A percentile compares a stretch with the other conserved stretches of the same genome.
Conservation (phyloP, 257 asterid species). For the Thymus mandschuricus region DNA sequence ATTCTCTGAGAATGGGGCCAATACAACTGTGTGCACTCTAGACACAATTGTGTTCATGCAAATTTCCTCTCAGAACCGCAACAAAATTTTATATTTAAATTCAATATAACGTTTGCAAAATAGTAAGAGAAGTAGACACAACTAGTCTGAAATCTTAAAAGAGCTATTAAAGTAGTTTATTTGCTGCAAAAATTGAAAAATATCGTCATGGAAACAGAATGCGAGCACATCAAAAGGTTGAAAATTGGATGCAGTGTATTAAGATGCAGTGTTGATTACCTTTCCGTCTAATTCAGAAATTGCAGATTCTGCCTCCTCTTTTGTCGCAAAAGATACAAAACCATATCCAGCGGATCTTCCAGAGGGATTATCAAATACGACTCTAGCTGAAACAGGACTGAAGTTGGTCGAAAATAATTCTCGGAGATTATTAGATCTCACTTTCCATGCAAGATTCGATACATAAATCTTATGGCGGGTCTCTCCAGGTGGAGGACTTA, state of each 20-base stretch:
- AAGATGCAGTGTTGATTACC: constrained; percentile 43
- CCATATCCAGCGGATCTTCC: constrained; percentile 91
- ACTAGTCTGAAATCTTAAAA: not conserved
- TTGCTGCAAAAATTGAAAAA: constrained; percentile 1
- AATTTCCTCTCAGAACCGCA: not conserved
- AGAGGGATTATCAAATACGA: constrained; percentile 68
- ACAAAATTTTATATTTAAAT: not conserved
- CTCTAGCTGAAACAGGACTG: constrained; percentile 72
- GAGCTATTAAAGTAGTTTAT: constrained; percentile 6
- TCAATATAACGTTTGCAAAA: not conserved
- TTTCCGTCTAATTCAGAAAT: constrained; percentile 61
- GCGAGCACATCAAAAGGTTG: not conserved
- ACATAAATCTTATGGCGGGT: constrained; percentile 58
- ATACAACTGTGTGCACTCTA: not conserved
- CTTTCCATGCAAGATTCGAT: constrained; percentile 92
- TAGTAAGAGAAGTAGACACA: not conserved
- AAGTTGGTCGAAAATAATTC: constrained; percentile 62
- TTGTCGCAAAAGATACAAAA: constrained; percentile 75
- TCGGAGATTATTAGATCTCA: constrained; percentile 73
- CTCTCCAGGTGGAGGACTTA: constrained; percentile 46
- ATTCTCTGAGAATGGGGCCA: not conserved
- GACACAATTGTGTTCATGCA: not conserved
- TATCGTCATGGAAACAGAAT: constrained; percentile 3
- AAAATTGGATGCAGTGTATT: not conserved
- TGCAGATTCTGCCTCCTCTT: constrained; percentile 88